These are phyloP conservation scores for Dimocarpus longan DNA, from an alignment of 345 rosid species.

Conservation along the genomic window DNA sequence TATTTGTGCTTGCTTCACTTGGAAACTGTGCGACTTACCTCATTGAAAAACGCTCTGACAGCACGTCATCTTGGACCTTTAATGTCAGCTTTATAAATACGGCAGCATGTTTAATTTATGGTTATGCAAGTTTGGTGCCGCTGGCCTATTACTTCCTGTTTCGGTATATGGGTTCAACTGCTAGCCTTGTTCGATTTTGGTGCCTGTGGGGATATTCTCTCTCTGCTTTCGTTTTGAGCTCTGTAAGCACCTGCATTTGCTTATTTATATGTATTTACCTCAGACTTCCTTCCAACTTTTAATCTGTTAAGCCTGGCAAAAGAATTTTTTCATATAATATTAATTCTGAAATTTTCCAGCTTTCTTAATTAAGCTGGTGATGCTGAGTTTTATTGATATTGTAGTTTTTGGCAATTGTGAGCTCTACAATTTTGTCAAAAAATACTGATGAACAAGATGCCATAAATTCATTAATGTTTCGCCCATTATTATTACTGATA, in stretches of 20 bases:
- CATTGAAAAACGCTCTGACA: conserved; percentile 53
- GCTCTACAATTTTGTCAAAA: background rate
- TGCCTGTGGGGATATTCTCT: conserved; percentile 99
- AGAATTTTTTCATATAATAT: background rate
- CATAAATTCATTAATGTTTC: background rate
- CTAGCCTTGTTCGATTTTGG: conserved; percentile 83
- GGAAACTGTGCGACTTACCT: conserved; percentile 93
- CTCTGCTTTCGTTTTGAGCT: conserved; percentile 60
- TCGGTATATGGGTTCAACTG: conserved; percentile 74
- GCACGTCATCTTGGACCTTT: conserved; percentile 71
- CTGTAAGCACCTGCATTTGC: conserved; percentile 54
- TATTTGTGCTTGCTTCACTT: conserved; percentile 73
- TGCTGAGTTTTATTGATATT: background rate
- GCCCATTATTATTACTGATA: background rate
- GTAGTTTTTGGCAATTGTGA: background rate
- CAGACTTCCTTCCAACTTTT: background rate
- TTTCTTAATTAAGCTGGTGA: background rate
- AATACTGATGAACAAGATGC: background rate
- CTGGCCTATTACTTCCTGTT: conserved; percentile 84
- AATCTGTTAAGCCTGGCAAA: background rate
- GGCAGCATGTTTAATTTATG: conserved; percentile 67
- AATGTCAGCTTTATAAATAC: conserved; percentile 78
- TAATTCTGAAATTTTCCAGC: background rate
- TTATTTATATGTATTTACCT: background rate
- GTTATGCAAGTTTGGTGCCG: conserved; percentile 78